These are phyloP conservation scores for Wickerhamiella spandovensis DNA, from an alignment of 805 yeast species.

Conservation along the genomic window DNA sequence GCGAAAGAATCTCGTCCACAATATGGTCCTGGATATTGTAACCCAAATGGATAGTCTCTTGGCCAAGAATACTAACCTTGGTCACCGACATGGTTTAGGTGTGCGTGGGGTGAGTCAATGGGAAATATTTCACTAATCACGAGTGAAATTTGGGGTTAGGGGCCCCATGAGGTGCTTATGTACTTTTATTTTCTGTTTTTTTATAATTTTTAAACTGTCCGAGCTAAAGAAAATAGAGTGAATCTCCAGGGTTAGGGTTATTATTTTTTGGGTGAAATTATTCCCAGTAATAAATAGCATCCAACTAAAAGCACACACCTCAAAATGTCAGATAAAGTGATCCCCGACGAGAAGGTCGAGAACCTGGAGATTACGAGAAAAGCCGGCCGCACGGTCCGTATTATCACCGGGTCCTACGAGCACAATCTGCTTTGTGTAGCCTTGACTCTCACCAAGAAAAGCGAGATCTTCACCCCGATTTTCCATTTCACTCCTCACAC, in stretches of 20 bases:
- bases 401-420: conserved; percentile 90
- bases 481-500: conserved; percentile 95
- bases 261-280: not conserved
- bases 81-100: conserved; percentile 4
- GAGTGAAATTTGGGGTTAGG: too few species aligned
- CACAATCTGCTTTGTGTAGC: conserved; percentile 82
- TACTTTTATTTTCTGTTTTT: too few species aligned
- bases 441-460: conserved; percentile 36
- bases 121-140: not conserved
- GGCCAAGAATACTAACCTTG: conserved; percentile 67
- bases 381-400: conserved; percentile 34
- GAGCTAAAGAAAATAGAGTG: too few species aligned
- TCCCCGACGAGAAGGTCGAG: conserved; percentile 4
- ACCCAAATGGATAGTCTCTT: conserved; percentile 81
- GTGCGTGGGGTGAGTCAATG: not conserved
- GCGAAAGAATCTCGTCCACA: conserved; percentile 49
- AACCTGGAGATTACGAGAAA: conserved; percentile 3
- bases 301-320: not conserved
- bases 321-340: not conserved
- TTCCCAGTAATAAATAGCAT: not conserved
- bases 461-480: conserved; percentile 65
- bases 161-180: too few species aligned
- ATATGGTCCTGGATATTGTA: conserved; percentile 65
- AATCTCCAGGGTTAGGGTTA: not conserved
- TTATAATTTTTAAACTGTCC: too few species aligned